Percentiles rank a stretch among this genome's conserved stretches.
Evolutionary conservation across 2,329 filamentous ascomycete genomes (phyloP).

Genomic region (Fusarium sp.): DNA sequence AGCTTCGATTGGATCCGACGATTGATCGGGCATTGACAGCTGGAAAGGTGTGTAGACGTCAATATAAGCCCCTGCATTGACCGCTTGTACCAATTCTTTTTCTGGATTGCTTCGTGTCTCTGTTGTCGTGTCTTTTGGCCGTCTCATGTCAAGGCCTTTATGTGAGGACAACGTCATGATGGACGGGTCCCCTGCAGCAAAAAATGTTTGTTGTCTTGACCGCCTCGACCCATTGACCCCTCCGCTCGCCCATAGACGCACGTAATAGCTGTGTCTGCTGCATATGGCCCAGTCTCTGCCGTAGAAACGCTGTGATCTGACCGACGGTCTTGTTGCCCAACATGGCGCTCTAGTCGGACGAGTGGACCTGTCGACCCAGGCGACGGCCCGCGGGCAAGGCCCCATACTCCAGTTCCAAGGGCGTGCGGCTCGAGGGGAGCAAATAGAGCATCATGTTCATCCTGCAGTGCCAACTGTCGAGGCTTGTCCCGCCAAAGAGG

Average conservation of each 20-base stretch:
- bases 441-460: conserved; percentile 19
- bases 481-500: conserved; percentile 34
- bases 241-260: conserved; percentile 2
- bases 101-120: neutral
- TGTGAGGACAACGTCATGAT: conserved; percentile 1
- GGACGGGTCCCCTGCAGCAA: neutral
- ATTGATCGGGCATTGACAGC: neutral
- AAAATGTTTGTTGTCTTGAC: conserved; percentile 1
- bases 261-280: neutral
- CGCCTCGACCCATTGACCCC: neutral
- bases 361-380: conserved; percentile 34
- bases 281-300: neutral
- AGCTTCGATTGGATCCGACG: neutral
- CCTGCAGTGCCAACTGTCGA: conserved; percentile 44
- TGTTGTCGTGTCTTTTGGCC: neutral
- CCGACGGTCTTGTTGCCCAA: conserved; percentile 8
- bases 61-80: neutral
- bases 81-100: neutral
- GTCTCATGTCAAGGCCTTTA: neutral
- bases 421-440: conserved; percentile 5
- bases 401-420: conserved; percentile 3
- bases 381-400: conserved; percentile 28
- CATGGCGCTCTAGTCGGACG: conserved; percentile 19
- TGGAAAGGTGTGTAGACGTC: neutral
- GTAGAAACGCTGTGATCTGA: conserved; percentile 22